These are phyloP conservation scores for Pestalotiopsis sp. DNA, from an alignment of 2,329 filamentous ascomycete genomes.

Conservation along the genomic window DNA sequence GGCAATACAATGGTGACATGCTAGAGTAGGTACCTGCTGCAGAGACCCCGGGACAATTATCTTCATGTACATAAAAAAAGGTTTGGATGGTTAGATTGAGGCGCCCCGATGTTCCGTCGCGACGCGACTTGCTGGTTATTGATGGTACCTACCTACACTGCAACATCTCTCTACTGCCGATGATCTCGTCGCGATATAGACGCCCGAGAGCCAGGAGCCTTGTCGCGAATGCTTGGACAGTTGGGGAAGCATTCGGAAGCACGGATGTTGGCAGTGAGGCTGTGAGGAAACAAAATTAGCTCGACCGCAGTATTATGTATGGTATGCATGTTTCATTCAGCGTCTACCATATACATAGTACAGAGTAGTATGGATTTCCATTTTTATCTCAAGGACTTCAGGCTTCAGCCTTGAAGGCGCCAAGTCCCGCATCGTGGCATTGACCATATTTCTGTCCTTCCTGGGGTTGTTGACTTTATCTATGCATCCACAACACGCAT, in stretches of 20 bases:
- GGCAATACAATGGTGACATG: neutral
- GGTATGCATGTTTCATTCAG: slow-evolving; percentile 10
- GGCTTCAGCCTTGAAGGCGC: neutral
- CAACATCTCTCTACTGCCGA: too few relatives aligned
- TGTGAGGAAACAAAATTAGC: neutral
- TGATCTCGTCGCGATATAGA: neutral
- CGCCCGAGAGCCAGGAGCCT: neutral
- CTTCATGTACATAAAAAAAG: neutral
- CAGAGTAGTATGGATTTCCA: neutral
- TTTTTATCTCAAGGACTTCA: neutral
- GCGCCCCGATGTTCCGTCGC: neutral
- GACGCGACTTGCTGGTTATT: neutral
- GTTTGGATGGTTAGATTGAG: neutral
- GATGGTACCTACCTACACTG: too few relatives aligned
- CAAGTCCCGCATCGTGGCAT: neutral
- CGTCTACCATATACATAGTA: neutral
- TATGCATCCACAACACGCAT: neutral
- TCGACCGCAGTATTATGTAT: neutral
- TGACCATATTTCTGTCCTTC: neutral
- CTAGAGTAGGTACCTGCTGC: neutral
- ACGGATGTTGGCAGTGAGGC: neutral
- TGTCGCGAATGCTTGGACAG: neutral
- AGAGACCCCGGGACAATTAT: neutral
- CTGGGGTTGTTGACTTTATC: neutral
- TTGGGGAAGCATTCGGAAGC: neutral